Conservation (phyloP, 73 alveolate genomes). For the Tetrahymena borealis region DNA sequence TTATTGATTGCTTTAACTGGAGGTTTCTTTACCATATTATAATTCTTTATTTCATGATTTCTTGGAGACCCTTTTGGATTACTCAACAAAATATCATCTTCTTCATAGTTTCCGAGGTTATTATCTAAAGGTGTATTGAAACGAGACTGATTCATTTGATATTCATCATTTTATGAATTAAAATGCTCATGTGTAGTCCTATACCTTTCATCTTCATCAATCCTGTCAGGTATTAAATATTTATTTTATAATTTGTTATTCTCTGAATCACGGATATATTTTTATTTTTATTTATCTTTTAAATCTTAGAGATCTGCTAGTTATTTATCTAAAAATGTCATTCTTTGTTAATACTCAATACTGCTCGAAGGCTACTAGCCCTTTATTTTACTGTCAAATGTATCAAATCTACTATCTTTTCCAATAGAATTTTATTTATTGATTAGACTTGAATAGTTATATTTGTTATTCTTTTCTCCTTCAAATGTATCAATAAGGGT, state of each 20-base stretch:
- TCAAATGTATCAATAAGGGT: neutral
- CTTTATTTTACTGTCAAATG: neutral
- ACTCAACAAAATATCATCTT: neutral
- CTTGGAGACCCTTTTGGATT: neutral
- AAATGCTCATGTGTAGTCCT: neutral
- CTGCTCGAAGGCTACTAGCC: neutral
- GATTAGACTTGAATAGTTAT: neutral
- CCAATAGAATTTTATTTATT: neutral
- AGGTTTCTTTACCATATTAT: neutral
- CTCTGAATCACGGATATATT: neutral
- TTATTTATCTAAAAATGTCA: neutral
- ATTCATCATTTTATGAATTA: neutral
- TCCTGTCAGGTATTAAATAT: neutral
- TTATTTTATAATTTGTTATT: neutral
- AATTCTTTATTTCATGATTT: neutral
- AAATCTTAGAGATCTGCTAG: neutral
- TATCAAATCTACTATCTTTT: neutral
- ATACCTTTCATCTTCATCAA: neutral
- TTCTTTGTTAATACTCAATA: neutral
- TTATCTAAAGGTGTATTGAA: neutral
- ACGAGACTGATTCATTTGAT: neutral
- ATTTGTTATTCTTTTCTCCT: neutral
- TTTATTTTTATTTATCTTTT: neutral
- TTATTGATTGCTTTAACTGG: neutral
- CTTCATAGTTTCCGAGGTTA: neutral